Evolutionary conservation across 108 stramenopile genomes (phyloP), one percentile per base, ranked within the genome.

Genomic region (Pseudonitzschia pungens): DNA sequence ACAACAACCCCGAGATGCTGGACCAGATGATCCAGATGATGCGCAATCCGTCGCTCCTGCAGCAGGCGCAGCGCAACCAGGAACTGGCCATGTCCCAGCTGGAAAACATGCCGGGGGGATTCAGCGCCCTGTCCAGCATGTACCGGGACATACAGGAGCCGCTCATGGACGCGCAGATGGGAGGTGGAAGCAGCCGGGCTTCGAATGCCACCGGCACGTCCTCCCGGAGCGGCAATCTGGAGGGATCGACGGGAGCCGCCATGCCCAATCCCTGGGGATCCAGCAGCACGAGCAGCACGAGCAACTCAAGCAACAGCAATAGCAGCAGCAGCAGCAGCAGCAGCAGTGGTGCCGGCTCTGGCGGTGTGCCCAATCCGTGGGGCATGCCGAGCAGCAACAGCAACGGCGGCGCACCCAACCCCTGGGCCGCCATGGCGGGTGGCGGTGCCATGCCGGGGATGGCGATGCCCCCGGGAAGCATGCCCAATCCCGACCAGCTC

Each of bases 221-320:
- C 4, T 36, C 36, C 36, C 36, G 36, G 6, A 36, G 36, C 36
- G 72, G 26, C 65, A 65, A 31, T n/a, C 65, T 55, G 43, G 76
- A 79, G 72, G 92, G 87, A 57, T 92, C 91, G 31, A 79, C 83
- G 54, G 92, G 81, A 72, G 70, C 83, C 44, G 94, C 98, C 73
- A 87, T 98, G 84, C 97, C 98, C 24, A 98, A 98, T 89, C 98
- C 98, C 12, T 96, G 96, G 96, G 91, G 89, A 40, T 53, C 73
- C 81, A 12, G 3, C 29, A 7, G 26, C 24, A 29, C 54, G 5
- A 56, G 58, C 50, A 24, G 64, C 31, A 18, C 76, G 8, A 48
- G 21, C 42, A n/a, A 56, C 0, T 6, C 4, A 8, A 36, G 6
- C 36, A 36, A 36, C 6, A 36, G 6, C 6, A 36, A 36, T 36